phyloP scores from a whole-genome alignment of 2,329 filamentous ascomycete species.

The Daldinia sp. region DNA sequence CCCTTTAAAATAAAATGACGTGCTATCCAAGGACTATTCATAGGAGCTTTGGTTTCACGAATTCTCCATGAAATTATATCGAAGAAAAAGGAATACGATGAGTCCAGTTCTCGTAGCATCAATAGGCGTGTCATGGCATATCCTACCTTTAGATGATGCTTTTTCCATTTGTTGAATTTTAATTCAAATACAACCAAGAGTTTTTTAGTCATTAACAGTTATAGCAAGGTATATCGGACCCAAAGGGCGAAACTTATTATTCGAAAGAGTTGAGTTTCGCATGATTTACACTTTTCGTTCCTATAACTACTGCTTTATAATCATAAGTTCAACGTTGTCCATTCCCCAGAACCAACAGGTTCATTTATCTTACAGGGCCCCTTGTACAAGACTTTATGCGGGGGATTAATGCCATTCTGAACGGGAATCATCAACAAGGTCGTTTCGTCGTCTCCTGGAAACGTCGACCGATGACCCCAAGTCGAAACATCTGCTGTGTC shows the following conservation, averaged over 20 bases:
- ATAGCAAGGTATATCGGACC: not conserved
- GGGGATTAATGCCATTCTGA: conserved; percentile 13
- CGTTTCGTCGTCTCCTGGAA: conserved; percentile 51
- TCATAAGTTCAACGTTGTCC: not conserved
- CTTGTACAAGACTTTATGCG: conserved; percentile 23
- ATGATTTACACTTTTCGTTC: not conserved
- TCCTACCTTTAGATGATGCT: not conserved
- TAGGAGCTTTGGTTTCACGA: not conserved
- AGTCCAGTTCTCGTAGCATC: not conserved
- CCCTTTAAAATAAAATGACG: not conserved
- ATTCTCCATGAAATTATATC: not conserved
- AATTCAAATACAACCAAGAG: too few relatives aligned
- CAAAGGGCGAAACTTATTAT: not conserved
- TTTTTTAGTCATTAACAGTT: not conserved
- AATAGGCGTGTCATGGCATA: not conserved
- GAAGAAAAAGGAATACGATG: not conserved
- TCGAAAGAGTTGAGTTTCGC: not conserved
- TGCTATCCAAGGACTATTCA: not conserved
- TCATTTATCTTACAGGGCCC: conserved; percentile 16
- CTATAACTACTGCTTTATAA: not conserved
- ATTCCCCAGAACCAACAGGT: not conserved
- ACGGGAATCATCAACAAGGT: conserved; percentile 50
- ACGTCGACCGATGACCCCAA: conserved; percentile 53
- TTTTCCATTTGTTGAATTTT: too few relatives aligned
- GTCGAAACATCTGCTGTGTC: conserved; percentile 53